phyloP scores from a whole-genome alignment of 371 early-diverging fungal species.

The Mortierella sp. region DNA sequence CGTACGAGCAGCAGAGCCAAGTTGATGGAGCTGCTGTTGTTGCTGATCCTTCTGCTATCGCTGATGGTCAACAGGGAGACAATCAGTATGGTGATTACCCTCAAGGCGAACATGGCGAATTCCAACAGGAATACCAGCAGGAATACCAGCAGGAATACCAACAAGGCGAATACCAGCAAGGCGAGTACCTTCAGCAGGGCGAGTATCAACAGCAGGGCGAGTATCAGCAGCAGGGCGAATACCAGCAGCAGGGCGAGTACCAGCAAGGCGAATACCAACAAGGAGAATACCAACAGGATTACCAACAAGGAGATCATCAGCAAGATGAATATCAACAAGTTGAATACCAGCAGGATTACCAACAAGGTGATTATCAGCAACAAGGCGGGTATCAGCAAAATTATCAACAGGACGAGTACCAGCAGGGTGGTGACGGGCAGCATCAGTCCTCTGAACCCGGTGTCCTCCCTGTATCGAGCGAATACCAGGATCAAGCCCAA shows the following conservation, averaged over 20 bases:
- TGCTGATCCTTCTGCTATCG: constrained; percentile 1
- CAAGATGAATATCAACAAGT: constrained; percentile 28
- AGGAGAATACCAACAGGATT: constrained; percentile 4
- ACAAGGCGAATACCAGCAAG: constrained; percentile 35
- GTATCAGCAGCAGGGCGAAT: constrained; percentile 20
- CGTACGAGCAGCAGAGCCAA: constrained; percentile 22
- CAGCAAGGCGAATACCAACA: constrained; percentile 23
- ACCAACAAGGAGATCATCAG: constrained; percentile 11
- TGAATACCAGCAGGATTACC: constrained; percentile 27
- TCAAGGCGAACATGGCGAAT: constrained; percentile 6
- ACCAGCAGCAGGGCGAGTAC: constrained; percentile 33
- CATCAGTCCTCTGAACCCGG: constrained; percentile 37
- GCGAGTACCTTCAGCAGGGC: constrained; percentile 13
- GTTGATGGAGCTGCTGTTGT: background rate
- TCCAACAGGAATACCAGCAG: constrained; percentile 10
- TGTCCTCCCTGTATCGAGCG: constrained; percentile 39
- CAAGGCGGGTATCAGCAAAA: constrained; percentile 32
- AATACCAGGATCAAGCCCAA: constrained; percentile 16
- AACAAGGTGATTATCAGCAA: constrained; percentile 31
- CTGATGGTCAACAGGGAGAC: constrained; percentile 6
- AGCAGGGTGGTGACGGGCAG: background rate
- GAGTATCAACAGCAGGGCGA: constrained; percentile 41
- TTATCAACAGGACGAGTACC: constrained; percentile 7
- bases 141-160: constrained; percentile 29
- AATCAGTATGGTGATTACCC: constrained; percentile 44